A percentile compares a stretch with the other conserved stretches of the same genome.
phyloP scores from a whole-genome alignment of 106 monocot genomes.

The Acorus gramineus region DNA sequence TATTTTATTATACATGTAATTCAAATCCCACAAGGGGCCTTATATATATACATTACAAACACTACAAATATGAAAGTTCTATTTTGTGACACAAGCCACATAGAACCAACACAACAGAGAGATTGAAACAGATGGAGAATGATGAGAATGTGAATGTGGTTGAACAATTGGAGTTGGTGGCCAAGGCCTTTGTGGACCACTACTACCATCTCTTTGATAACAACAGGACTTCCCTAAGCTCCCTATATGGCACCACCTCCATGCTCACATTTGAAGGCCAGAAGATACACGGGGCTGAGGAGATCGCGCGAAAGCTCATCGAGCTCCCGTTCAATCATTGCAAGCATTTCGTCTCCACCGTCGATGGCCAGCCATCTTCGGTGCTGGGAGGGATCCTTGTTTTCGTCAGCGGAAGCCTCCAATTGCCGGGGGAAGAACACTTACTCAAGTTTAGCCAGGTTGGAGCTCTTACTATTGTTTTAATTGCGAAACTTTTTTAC shows the following conservation, averaged over 20 bases:
- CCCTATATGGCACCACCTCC: constrained; percentile 32
- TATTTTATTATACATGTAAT: too few species aligned
- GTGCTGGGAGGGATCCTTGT: constrained; percentile 33
- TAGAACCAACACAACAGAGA: neutral
- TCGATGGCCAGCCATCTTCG: constrained; percentile 48
- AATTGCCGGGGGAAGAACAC: constrained; percentile 43
- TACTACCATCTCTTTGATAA: constrained; percentile 56
- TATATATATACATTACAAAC: too few species aligned
- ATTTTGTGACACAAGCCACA: too few species aligned
- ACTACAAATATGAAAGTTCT: too few species aligned
- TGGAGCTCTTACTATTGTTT: neutral
- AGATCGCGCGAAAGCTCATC: constrained; percentile 34
- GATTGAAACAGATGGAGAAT: neutral
- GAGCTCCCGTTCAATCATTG: constrained; percentile 48
- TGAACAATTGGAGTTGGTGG: constrained; percentile 34
- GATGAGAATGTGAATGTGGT: constrained; percentile 1
- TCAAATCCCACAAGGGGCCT: too few species aligned
- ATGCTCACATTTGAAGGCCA: constrained; percentile 69
- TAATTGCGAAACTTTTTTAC: neutral
- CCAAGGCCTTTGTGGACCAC: constrained; percentile 63
- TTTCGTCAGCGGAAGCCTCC: constrained; percentile 55
- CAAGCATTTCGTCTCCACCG: constrained; percentile 33
- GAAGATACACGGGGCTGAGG: constrained; percentile 25
- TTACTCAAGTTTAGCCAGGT: constrained; percentile 69
- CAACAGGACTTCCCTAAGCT: constrained; percentile 16